Conservation (phyloP, 164 flowering plant genomes). For the Aristolochia fimbriata region DNA sequence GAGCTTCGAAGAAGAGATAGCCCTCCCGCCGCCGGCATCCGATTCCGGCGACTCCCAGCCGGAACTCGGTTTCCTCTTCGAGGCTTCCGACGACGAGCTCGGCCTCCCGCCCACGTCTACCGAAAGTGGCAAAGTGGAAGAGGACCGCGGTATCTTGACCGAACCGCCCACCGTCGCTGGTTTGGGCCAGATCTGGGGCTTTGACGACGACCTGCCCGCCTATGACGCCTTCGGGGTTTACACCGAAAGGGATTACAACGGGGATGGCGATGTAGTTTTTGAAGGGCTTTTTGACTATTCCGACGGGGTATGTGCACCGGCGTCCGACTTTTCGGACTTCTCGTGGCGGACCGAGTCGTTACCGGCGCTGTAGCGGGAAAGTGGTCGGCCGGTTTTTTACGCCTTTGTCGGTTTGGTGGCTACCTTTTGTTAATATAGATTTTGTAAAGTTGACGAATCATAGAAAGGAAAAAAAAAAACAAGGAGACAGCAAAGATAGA, state of each 20-base stretch:
- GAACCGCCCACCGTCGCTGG: slow-evolving; percentile 8
- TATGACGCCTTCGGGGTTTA: slow-evolving; percentile 30
- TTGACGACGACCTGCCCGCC: slow-evolving; percentile 40
- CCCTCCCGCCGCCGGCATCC: slow-evolving; percentile 5
- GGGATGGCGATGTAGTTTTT: slow-evolving; percentile 22
- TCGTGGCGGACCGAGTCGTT: slow-evolving; percentile 33
- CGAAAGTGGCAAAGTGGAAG: background rate
- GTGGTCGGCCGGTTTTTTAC: background rate
- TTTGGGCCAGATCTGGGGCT: slow-evolving; percentile 35
- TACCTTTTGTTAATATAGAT: background rate
- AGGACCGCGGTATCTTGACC: background rate
- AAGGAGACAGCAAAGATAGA: no score
- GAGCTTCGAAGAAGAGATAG: slow-evolving; percentile 49
- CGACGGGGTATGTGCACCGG: slow-evolving; percentile 23
- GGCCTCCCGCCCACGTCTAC: slow-evolving; percentile 54
- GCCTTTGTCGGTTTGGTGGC: background rate
- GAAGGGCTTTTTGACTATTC: slow-evolving; percentile 47
- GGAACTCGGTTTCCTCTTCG: slow-evolving; percentile 54
- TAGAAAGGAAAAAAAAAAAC: background rate
- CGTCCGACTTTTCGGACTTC: slow-evolving; percentile 25
- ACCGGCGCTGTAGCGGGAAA: slow-evolving; percentile 24
- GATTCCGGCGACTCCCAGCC: slow-evolving; percentile 29
- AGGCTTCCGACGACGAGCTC: slow-evolving; percentile 78
- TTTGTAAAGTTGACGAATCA: background rate
- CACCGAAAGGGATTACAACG: slow-evolving; percentile 1